phyloP scores from a whole-genome alignment of 768 basidiomycete genomes.

The Xerocomellus amylosporus region DNA sequence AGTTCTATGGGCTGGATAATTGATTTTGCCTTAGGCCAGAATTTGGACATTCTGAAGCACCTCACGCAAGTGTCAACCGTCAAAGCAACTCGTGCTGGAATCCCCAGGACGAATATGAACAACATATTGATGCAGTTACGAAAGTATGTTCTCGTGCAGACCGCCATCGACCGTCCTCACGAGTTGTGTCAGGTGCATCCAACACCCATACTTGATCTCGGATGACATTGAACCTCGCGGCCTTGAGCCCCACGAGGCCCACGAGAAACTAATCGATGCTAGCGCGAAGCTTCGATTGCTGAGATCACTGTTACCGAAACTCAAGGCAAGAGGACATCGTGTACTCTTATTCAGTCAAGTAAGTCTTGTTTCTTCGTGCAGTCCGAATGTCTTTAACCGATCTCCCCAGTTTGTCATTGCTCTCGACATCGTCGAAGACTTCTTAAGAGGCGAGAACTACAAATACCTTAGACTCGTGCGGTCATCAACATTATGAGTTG shows the following conservation, averaged over 20 bases:
- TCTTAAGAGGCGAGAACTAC: conserved; percentile 74
- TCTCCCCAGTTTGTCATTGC: conserved; percentile 77
- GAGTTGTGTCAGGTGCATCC: conserved; percentile 59
- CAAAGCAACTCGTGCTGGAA: conserved; percentile 28
- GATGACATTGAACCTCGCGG: conserved; percentile 74
- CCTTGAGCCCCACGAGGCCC: conserved; percentile 55
- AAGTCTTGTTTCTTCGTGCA: conserved; percentile 15
- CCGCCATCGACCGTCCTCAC: background rate
- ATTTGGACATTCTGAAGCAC: conserved; percentile 61
- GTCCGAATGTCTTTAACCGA: background rate
- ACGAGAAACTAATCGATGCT: conserved; percentile 76
- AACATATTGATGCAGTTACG: conserved; percentile 87
- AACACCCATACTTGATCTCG: conserved; percentile 87
- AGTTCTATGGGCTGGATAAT: conserved; percentile 15
- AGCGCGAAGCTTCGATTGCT: conserved; percentile 85
- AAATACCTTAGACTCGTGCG: conserved; percentile 76
- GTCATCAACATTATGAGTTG: conserved; percentile 1
- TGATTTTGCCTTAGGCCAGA: conserved; percentile 52
- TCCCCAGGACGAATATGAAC: conserved; percentile 58
- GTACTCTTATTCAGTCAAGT: conserved; percentile 93
- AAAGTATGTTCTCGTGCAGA: conserved; percentile 51
- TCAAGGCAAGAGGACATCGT: conserved; percentile 83
- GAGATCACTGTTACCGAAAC: conserved; percentile 73
- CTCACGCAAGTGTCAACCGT: conserved; percentile 47
- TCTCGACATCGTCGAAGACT: conserved; percentile 86